Evolutionary conservation across 257 asterid species (phyloP).

Genomic region (Fraxinus pennsylvanica): DNA sequence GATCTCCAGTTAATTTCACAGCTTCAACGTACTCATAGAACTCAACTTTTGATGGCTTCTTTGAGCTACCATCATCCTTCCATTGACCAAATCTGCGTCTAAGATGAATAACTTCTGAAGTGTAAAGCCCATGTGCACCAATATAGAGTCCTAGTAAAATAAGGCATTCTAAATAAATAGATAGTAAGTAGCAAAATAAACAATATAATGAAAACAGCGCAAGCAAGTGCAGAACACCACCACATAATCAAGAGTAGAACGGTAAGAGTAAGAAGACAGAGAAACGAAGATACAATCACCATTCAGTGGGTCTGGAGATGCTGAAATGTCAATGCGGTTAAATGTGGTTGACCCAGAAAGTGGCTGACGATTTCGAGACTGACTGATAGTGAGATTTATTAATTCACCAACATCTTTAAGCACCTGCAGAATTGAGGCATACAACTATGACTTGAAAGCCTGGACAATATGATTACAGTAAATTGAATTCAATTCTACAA

Average conservation of each 20-base stretch:
- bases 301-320: conserved; percentile 73
- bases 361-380: conserved; percentile 80
- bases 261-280: background rate
- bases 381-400: conserved; percentile 64
- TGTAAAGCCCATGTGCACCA: conserved; percentile 84
- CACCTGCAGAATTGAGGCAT: conserved; percentile 52
- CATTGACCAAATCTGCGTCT: conserved; percentile 91
- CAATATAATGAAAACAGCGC: background rate
- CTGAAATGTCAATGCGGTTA: conserved; percentile 69
- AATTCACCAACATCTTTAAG: conserved; percentile 82
- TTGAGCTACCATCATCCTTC: conserved; percentile 72
- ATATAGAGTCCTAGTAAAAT: conserved; percentile 71
- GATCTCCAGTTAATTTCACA: conserved; percentile 88
- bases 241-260: conserved; percentile 15
- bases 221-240: background rate
- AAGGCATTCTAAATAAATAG: conserved; percentile 20
- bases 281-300: conserved; percentile 45
- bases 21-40: conserved; percentile 97
- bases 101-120: conserved; percentile 86
- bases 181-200: conserved; percentile 3
- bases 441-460: conserved; percentile 22
- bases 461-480: conserved; percentile 13
- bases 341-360: conserved; percentile 90
- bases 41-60: conserved; percentile 64
- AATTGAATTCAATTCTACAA: conserved; percentile 4